Percentiles rank a stretch among this genome's conserved stretches.
Evolutionary conservation across 352 stramenopile genomes (phyloP).

Genomic region (Phytophthora tubulina): DNA sequence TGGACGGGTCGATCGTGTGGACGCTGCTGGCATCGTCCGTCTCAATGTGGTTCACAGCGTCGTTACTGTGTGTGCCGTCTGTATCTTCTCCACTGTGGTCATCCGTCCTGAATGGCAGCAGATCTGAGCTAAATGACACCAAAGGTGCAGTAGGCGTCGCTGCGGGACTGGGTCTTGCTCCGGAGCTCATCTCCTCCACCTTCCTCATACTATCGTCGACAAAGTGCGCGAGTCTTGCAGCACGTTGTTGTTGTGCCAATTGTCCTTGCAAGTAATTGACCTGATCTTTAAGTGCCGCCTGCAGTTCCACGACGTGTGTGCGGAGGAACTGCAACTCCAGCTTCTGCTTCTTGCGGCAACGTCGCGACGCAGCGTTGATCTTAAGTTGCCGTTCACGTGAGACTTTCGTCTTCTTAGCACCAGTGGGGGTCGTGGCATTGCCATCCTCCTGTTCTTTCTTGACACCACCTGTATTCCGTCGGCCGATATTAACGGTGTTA

Average conservation of each 20-base stretch:
- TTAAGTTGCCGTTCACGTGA: slow-evolving; percentile 88
- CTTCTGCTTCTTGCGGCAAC: slow-evolving; percentile 91
- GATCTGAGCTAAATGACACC: slow-evolving; percentile 43
- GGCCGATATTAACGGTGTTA: slow-evolving; percentile 50
- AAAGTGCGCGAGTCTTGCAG: slow-evolving; percentile 63
- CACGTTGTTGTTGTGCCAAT: slow-evolving; percentile 53
- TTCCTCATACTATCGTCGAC: slow-evolving; percentile 76
- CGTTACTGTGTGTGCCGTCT: slow-evolving; percentile 48
- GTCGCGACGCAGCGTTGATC: slow-evolving; percentile 85
- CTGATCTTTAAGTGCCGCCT: slow-evolving; percentile 76
- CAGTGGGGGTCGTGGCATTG: slow-evolving; percentile 24
- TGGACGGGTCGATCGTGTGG: slow-evolving; percentile 62
- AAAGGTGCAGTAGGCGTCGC: slow-evolving; percentile 34
- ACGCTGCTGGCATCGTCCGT: slow-evolving; percentile 62
- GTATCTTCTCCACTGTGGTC: slow-evolving; percentile 61
- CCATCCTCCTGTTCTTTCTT: slow-evolving; percentile 44
- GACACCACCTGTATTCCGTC: slow-evolving; percentile 16
- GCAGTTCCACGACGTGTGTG: slow-evolving; percentile 83
- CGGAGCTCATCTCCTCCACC: slow-evolving; percentile 85
- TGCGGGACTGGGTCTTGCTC: slow-evolving; percentile 43
- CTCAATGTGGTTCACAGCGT: slow-evolving; percentile 64
- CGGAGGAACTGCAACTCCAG: slow-evolving; percentile 88
- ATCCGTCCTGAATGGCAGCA: slow-evolving; percentile 42
- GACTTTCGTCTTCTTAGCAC: slow-evolving; percentile 83
- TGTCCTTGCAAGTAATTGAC: slow-evolving; percentile 54